These are phyloP conservation scores for Penicillium griseofulvum DNA, from an alignment of 2,329 filamentous ascomycete genomes.

Conservation along the genomic window DNA sequence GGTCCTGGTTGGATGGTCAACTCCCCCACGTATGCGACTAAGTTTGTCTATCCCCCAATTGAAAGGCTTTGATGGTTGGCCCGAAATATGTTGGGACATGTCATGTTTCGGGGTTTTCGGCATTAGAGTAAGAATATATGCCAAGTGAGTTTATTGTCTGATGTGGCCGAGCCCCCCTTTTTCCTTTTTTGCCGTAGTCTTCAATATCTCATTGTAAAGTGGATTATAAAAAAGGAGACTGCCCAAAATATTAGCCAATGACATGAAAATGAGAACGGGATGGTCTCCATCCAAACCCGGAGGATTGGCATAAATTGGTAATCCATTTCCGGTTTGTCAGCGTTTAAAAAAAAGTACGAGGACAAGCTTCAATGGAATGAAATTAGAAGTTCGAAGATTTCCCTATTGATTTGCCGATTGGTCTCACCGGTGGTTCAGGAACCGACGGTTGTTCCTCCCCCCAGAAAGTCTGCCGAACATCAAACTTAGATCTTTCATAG, in stretches of 20 bases:
- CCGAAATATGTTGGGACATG: conserved; percentile 7
- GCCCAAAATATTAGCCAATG: not conserved
- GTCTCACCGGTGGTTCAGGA: conserved; percentile 3
- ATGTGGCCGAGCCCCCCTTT: not conserved
- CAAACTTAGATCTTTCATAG: not conserved
- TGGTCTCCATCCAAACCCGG: not conserved
- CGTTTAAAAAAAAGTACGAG: not conserved
- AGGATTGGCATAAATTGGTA: not conserved
- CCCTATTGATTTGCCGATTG: not conserved
- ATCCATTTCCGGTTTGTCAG: not conserved
- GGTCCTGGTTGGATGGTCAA: conserved; percentile 15
- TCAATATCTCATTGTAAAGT: not conserved
- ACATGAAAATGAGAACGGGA: not conserved
- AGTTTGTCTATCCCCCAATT: conserved; percentile 12
- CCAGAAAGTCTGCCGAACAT: not conserved
- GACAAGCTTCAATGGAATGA: conserved; percentile 12
- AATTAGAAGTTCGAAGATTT: not conserved
- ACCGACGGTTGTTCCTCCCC: not conserved
- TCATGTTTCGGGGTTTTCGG: conserved; percentile 13
- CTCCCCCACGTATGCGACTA: conserved; percentile 16
- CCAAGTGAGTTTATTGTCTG: not conserved
- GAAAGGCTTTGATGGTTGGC: conserved; percentile 1
- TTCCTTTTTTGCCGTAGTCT: not conserved
- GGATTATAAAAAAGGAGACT: not conserved
- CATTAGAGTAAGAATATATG: not conserved